Conservation (phyloP, 2,329 filamentous ascomycete species). For the Colletotrichum orbiculare region DNA sequence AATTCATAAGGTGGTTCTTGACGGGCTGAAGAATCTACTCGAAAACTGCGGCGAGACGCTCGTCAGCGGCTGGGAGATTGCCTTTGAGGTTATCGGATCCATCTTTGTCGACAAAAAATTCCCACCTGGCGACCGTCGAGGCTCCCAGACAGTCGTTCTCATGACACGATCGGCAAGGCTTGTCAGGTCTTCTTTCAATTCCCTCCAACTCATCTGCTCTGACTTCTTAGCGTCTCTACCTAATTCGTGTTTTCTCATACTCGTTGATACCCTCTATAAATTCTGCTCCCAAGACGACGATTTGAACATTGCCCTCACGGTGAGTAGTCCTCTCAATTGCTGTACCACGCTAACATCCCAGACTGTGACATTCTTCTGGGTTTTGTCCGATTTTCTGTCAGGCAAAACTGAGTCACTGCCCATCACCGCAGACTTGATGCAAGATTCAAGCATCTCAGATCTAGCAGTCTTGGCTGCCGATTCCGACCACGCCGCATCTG, state of each 20-base stretch:
- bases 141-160: conserved; percentile 48
- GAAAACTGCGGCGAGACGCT: conserved; percentile 90
- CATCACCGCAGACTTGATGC: conserved; percentile 67
- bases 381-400: conserved; percentile 87
- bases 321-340: conserved; percentile 47
- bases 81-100: conserved; percentile 86
- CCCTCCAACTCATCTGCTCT: conserved; percentile 91
- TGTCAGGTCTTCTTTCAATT: conserved; percentile 87
- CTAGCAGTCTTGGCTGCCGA: conserved; percentile 68
- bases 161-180: conserved; percentile 76
- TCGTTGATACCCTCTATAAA: conserved; percentile 88
- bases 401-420: conserved; percentile 67
- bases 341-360: conserved; percentile 47
- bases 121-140: conserved; percentile 47
- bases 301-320: conserved; percentile 93
- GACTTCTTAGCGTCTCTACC: conserved; percentile 86
- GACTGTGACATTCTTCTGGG: conserved; percentile 97
- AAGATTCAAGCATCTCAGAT: conserved; percentile 61
- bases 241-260: conserved; percentile 76
- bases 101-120: conserved; percentile 70
- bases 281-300: conserved; percentile 93
- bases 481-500: conserved; percentile 68
- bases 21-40: conserved; percentile 83
- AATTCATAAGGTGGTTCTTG: conserved; percentile 82
- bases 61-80: conserved; percentile 83